Conservation (phyloP, 768 basidiomycete genomes). For the Lactarius sanguifluus region DNA sequence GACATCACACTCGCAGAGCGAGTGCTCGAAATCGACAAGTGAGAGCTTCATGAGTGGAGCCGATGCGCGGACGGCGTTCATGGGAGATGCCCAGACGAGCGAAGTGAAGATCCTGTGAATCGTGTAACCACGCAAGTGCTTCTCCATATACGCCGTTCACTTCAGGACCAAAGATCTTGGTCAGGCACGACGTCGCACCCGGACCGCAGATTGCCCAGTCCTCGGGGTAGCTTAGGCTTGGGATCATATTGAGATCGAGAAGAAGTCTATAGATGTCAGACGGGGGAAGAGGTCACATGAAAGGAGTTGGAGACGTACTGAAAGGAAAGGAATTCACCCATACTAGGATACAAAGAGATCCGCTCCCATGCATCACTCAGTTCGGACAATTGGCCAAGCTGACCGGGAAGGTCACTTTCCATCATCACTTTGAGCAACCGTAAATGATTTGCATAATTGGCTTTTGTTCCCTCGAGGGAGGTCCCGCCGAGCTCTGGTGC, state of each 20-base stretch:
- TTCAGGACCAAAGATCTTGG: slow-evolving; percentile 58
- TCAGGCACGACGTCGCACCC: slow-evolving; percentile 65
- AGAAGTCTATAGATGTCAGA: slow-evolving; percentile 34
- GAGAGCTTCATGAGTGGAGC: slow-evolving; percentile 41
- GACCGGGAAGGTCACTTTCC: slow-evolving; percentile 51
- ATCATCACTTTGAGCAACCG: slow-evolving; percentile 48
- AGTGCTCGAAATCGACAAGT: slow-evolving; percentile 74
- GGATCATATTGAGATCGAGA: slow-evolving; percentile 41
- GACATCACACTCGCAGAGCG: slow-evolving; percentile 77
- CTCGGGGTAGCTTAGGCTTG: slow-evolving; percentile 56
- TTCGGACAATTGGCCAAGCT: slow-evolving; percentile 51
- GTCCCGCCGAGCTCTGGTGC: slow-evolving; percentile 53
- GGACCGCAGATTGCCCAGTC: slow-evolving; percentile 68
- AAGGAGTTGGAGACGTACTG: slow-evolving; percentile 41
- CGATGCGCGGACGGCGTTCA: slow-evolving; percentile 33
- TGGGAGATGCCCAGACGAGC: slow-evolving; percentile 47
- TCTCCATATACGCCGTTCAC: slow-evolving; percentile 49
- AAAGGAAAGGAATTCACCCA: slow-evolving; percentile 73
- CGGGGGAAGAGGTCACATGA: not conserved
- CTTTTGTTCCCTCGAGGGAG: slow-evolving; percentile 31
- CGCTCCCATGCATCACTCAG: slow-evolving; percentile 62
- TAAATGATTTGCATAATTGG: slow-evolving; percentile 60
- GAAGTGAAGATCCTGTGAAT: slow-evolving; percentile 61
- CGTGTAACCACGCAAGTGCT: slow-evolving; percentile 62
- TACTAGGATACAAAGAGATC: slow-evolving; percentile 58